Percentiles rank a stretch among this genome's conserved stretches.
phyloP scores from a whole-genome alignment of 2,329 filamentous ascomycete genomes.

The Aspergillus udagawae region DNA sequence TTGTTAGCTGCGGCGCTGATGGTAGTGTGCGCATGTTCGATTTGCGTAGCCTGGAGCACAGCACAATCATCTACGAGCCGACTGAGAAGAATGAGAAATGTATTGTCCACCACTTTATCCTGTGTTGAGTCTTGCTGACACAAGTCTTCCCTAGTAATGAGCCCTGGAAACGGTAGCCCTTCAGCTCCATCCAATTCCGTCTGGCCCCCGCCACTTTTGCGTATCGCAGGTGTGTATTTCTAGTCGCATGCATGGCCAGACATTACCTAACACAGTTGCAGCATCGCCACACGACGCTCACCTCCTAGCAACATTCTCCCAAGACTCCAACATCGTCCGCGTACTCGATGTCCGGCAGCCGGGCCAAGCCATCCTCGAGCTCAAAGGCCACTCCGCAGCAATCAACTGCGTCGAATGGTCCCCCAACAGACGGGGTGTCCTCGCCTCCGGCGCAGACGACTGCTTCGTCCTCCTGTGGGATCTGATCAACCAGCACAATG shows the following conservation, averaged over 20 bases:
- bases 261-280: constrained; percentile 18
- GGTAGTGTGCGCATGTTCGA: constrained; percentile 99
- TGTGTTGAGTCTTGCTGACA: not conserved
- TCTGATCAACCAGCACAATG: constrained; percentile 65
- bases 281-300: constrained; percentile 95
- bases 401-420: constrained; percentile 98
- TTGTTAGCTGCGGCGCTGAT: constrained; percentile 95
- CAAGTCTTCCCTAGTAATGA: constrained; percentile 35
- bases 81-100: constrained; percentile 74
- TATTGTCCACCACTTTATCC: constrained; percentile 35
- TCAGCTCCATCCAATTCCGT: constrained; percentile 59
- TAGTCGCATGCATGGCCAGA: not conserved
- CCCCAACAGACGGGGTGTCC: constrained; percentile 74
- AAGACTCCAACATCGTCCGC: constrained; percentile 86
- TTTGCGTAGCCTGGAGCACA: constrained; percentile 90
- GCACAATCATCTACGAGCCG: constrained; percentile 98
- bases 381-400: constrained; percentile 78
- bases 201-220: constrained; percentile 57
- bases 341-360: constrained; percentile 96
- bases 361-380: constrained; percentile 87
- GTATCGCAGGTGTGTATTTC: constrained; percentile 39
- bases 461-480: constrained; percentile 93
- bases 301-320: constrained; percentile 92
- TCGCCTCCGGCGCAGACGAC: constrained; percentile 90
- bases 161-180: constrained; percentile 60